Percentiles rank a stretch among this genome's conserved stretches.
phyloP scores from a whole-genome alignment of 306 rosid species.

The Dalbergia oliveri region DNA sequence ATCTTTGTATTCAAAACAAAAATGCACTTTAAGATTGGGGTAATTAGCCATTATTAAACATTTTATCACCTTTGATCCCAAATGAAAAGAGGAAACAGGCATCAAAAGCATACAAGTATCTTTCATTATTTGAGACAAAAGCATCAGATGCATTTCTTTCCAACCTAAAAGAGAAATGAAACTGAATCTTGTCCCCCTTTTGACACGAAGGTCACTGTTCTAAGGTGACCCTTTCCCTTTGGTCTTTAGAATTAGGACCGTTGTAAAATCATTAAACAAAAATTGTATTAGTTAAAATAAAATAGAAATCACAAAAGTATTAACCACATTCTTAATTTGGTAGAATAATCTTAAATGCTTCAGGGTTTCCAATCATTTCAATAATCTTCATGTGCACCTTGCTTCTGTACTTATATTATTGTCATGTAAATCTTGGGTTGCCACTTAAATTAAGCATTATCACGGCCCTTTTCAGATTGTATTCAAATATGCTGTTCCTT shows the following conservation, averaged over 20 bases:
- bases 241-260: constrained; percentile 27
- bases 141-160: constrained; percentile 58
- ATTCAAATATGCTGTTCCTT: constrained; percentile 14
- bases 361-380: constrained; percentile 26
- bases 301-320: not conserved
- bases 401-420: not conserved
- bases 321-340: constrained; percentile 4
- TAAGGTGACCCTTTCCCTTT: not conserved
- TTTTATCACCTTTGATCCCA: not conserved
- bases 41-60: not conserved
- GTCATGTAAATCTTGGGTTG: constrained; percentile 15
- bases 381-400: constrained; percentile 8
- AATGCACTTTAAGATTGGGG: not conserved
- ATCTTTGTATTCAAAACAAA: not conserved
- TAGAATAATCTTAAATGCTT: constrained; percentile 4
- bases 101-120: constrained; percentile 64
- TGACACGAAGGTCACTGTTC: constrained; percentile 32
- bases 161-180: constrained; percentile 51
- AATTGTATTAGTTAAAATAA: not conserved
- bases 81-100: constrained; percentile 41
- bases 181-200: constrained; percentile 52
- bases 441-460: not conserved
- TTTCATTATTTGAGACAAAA: constrained; percentile 52
- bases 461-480: not conserved
- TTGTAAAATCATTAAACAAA: not conserved